Base-by-base conservation (phyloP, 345 rosid species). In the Syzygium aromaticum region DNA sequence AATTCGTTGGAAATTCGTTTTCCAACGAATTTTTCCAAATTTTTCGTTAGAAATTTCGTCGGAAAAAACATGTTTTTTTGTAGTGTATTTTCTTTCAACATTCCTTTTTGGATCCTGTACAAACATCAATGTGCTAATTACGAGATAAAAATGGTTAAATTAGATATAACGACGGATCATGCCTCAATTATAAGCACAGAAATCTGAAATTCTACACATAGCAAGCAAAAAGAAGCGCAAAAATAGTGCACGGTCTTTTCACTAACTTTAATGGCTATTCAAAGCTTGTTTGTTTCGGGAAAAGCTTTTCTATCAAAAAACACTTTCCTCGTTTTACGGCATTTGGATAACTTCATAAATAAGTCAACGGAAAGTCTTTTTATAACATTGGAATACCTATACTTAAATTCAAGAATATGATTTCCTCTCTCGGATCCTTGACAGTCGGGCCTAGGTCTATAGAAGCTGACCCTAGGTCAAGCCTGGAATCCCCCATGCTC, bases 401-500 rank as follows among this genome's bases (percentile, higher is more conserved):
- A 0, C n/a, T 25, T 11, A 25, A 57, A 57, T 25, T 57, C 25
- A 57, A 6, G 3, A 57, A 25, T 4, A 57, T 57, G 0, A 57
- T 25, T 57, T 57, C 0, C 3, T 57, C 5, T 11, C 30, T 0
- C n/a, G 3, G 4, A 3, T 57, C 28, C 63, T 57, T n/a, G 11
- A 25, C 13, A 23, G 11, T 57, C 4, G 2, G 33, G 67, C 67
- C 30, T 61, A 61, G 67, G 30, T 61, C 8, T 8, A 61, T 61
- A 27, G 33, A n/a, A 27, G 30, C 2, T 13, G 19, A 64, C 1
- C 77, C 22, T 33, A 15, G 8, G 11, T 1, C 0, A 3, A 64
- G 40, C 43, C 2, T 0, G 11, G 16, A 19, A 30, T 3, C 22
- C 0, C 22, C 1, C 7, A 3, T 30, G 22, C 43, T 28, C 0